phyloP scores from a whole-genome alignment of 208 protist species.

The Trypanosoma melophagium region DNA sequence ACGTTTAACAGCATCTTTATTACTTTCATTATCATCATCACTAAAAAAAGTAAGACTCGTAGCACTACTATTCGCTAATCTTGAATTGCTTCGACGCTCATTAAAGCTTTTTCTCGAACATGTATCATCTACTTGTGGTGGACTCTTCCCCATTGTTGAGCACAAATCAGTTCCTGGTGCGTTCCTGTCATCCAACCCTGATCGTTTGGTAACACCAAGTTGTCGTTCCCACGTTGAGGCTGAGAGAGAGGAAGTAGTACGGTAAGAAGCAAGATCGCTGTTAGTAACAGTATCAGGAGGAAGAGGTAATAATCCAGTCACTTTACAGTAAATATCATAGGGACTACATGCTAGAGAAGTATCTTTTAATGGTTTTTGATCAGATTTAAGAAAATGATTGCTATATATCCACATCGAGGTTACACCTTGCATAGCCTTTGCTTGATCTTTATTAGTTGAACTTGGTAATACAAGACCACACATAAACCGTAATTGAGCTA shows the following conservation, averaged over 20 bases:
- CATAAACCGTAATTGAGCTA: background rate
- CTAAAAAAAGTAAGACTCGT: conserved; percentile 28
- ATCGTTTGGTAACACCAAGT: too few species aligned
- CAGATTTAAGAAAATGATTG: conserved; percentile 23
- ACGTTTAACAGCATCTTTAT: too few species aligned
- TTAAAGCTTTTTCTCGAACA: background rate
- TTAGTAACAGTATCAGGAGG: background rate
- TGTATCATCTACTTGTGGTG: background rate
- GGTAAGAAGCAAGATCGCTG: background rate
- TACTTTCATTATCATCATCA: background rate
- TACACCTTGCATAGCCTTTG: background rate
- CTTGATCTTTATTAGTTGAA: background rate
- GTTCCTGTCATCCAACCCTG: too few species aligned
- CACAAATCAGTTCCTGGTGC: background rate
- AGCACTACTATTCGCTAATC: background rate
- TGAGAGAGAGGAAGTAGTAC: background rate
- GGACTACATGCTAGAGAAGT: background rate
- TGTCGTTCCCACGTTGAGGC: background rate
- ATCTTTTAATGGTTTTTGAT: conserved; percentile 4
- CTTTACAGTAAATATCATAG: conserved; percentile 10
- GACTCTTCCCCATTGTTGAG: background rate
- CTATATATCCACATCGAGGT: conserved; percentile 17
- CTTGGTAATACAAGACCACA: conserved; percentile 24
- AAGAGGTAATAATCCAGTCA: background rate
- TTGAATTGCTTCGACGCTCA: background rate